Conservation (phyloP, 2,329 filamentous ascomycete genomes). For the Ophiostoma perfectum region DNA sequence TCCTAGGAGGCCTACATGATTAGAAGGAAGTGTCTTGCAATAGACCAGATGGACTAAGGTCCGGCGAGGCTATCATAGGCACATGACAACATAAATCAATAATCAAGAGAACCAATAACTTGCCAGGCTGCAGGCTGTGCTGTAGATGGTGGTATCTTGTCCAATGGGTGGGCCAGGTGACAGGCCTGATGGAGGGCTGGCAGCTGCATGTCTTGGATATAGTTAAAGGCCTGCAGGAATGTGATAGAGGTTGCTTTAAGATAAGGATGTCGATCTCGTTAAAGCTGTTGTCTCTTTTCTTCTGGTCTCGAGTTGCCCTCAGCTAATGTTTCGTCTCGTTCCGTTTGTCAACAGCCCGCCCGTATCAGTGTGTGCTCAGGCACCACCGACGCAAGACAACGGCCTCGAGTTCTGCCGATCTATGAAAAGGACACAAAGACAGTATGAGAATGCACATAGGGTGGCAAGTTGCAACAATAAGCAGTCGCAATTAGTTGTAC, state of each 20-base stretch:
- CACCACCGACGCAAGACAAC: neutral
- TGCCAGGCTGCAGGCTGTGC: constrained; percentile 1
- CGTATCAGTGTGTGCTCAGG: neutral
- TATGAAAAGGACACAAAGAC: neutral
- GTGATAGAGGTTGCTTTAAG: neutral
- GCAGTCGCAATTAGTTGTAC: neutral
- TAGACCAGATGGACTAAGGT: neutral
- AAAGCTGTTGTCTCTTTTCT: neutral
- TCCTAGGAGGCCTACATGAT: neutral
- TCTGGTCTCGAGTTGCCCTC: neutral
- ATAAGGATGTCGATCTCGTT: constrained; percentile 8
- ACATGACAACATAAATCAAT: constrained; percentile 5
- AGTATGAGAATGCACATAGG: neutral
- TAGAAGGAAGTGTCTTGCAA: neutral
- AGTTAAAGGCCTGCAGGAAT: neutral
- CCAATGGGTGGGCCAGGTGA: constrained; percentile 11
- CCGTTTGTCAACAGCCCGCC: neutral
- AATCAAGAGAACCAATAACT: neutral
- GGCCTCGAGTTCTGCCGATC: neutral
- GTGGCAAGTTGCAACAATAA: neutral
- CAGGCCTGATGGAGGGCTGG: neutral
- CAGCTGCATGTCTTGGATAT: constrained; percentile 11
- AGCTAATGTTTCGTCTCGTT: neutral
- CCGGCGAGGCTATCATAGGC: constrained; percentile 3
- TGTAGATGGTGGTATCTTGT: neutral